phyloP scores from a whole-genome alignment of 2,329 filamentous ascomycete genomes.

The Neofusicoccum sp. region DNA sequence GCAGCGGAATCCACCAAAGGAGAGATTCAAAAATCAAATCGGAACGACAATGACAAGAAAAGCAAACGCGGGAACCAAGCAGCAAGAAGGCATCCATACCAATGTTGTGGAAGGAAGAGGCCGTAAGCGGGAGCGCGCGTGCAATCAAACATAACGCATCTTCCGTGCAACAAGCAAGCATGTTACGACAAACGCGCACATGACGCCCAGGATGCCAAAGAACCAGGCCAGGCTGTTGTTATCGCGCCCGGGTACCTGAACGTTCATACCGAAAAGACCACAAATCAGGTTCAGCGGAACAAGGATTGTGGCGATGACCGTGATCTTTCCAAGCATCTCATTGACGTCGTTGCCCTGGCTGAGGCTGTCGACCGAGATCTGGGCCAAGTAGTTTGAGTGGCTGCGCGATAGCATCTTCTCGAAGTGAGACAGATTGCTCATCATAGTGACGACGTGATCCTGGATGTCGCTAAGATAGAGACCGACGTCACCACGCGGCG shows the following conservation, averaged over 20 bases:
- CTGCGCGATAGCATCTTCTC: constrained; percentile 96
- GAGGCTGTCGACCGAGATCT: constrained; percentile 89
- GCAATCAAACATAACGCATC: constrained; percentile 34
- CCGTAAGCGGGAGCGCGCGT: neutral
- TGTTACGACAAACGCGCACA: constrained; percentile 49
- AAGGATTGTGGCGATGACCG: constrained; percentile 89
- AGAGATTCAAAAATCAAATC: neutral
- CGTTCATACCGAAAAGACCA: constrained; percentile 87
- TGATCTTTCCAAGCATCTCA: constrained; percentile 90
- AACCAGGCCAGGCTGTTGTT: constrained; percentile 54
- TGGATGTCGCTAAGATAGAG: constrained; percentile 97
- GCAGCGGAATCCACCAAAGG: neutral
- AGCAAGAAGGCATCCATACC: neutral
- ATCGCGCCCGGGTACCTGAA: constrained; percentile 61
- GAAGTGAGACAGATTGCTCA: constrained; percentile 92
- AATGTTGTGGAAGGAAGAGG: too few relatives aligned
- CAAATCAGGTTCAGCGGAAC: constrained; percentile 94
- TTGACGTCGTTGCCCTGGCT: constrained; percentile 87
- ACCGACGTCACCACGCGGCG: constrained; percentile 93
- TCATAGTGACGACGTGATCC: constrained; percentile 99
- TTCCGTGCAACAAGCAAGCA: constrained; percentile 47
- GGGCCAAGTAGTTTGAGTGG: constrained; percentile 95
- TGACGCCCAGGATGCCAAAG: constrained; percentile 61
- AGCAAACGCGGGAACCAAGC: neutral
- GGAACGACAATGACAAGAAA: neutral